These are phyloP conservation scores for Saccharomyces hybrid DNA, from an alignment of 1,139 yeast species.

Conservation along the genomic window DNA sequence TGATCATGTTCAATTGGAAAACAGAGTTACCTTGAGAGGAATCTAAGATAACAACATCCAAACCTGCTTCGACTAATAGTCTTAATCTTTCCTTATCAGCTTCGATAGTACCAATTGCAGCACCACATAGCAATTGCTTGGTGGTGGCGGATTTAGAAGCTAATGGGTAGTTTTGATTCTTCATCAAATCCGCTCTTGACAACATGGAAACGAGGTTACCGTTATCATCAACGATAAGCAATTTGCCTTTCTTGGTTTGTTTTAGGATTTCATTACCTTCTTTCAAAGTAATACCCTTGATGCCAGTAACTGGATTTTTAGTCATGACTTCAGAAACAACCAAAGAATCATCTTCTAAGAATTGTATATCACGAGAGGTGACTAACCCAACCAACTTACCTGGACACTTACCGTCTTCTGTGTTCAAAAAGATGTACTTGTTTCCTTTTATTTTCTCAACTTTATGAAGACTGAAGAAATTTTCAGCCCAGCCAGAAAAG, in stretches of 20 bases:
- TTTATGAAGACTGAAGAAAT: neutral
- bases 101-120: conserved; percentile 91
- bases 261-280: conserved; percentile 90
- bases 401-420: conserved; percentile 78
- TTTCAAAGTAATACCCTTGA: conserved; percentile 67
- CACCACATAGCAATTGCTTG: conserved; percentile 97
- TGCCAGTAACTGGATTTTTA: conserved; percentile 75
- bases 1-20: conserved; percentile 89
- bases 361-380: conserved; percentile 95
- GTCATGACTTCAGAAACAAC: conserved; percentile 81
- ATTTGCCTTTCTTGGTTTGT: conserved; percentile 92
- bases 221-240: conserved; percentile 77
- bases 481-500: conserved; percentile 5
- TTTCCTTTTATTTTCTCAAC: neutral
- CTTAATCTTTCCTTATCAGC: conserved; percentile 80
- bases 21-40: conserved; percentile 96
- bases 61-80: conserved; percentile 89
- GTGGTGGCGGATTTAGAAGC: conserved; percentile 92
- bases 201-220: conserved; percentile 80
- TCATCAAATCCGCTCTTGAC: conserved; percentile 94
- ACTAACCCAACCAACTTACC: conserved; percentile 91
- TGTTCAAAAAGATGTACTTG: neutral
- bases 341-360: conserved; percentile 65
- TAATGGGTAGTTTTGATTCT: conserved; percentile 86
- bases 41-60: conserved; percentile 92